phyloP scores from a whole-genome alignment of 2,329 filamentous ascomycete genomes.

The Lecanosticta acicola region DNA sequence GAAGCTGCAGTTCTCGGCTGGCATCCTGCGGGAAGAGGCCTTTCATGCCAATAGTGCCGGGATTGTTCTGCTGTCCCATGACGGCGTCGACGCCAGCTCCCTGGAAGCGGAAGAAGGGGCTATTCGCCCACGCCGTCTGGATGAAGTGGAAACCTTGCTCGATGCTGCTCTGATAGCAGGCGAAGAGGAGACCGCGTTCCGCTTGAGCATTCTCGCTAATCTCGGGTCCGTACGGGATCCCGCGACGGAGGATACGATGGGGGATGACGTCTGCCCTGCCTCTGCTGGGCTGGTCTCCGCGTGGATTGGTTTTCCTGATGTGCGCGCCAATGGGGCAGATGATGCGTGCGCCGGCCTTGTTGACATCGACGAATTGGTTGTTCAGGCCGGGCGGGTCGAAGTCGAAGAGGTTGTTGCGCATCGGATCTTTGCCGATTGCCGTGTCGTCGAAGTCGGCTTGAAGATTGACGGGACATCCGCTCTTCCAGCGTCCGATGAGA shows the following conservation, averaged over 20 bases:
- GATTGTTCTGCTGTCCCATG: conserved; percentile 30
- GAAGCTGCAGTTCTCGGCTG: conserved; percentile 16
- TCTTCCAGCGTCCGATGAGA: conserved; percentile 43
- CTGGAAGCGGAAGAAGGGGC: conserved; percentile 21
- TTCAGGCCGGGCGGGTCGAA: conserved; percentile 27
- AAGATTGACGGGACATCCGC: conserved; percentile 20
- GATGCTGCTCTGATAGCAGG: conserved; percentile 43
- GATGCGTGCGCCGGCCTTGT: conserved; percentile 33
- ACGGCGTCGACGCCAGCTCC: conserved; percentile 36
- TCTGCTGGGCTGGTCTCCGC: conserved; percentile 30
- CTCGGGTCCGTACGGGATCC: conserved; percentile 40
- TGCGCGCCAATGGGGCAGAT: conserved; percentile 45
- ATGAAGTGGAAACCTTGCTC: conserved; percentile 39
- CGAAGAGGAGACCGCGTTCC: conserved; percentile 44
- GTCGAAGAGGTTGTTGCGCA: conserved; percentile 36
- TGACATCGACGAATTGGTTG: conserved; percentile 24
- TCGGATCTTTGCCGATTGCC: conserved; percentile 24
- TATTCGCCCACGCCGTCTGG: conserved; percentile 31
- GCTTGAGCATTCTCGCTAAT: conserved; percentile 26
- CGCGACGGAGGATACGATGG: conserved; percentile 41
- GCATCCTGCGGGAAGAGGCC: conserved; percentile 27
- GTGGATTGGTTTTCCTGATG: conserved; percentile 45
- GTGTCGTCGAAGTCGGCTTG: conserved; percentile 29
- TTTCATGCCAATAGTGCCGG: conserved; percentile 20
- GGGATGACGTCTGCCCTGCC: conserved; percentile 20